Conservation (phyloP, 345 rosid genomes). For the Pugionium cornutum region DNA sequence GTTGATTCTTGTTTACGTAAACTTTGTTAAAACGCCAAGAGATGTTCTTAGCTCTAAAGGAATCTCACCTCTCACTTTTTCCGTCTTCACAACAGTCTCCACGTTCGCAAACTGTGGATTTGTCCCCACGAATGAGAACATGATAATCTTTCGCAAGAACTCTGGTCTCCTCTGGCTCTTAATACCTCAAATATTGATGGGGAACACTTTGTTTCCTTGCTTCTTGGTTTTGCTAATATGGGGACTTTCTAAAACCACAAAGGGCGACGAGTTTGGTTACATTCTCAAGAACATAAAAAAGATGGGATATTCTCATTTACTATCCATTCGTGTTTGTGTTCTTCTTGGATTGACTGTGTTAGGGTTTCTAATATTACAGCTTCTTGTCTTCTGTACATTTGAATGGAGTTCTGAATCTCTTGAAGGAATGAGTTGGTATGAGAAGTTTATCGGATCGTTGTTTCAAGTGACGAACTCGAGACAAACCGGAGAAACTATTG, state of each 20-base stretch:
- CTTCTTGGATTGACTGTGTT: conserved; percentile 47
- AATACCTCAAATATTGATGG: conserved; percentile 55
- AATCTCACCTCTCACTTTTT: conserved; percentile 47
- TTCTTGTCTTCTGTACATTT: conserved; percentile 43
- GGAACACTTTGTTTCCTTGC: conserved; percentile 59
- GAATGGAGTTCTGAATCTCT: conserved; percentile 59
- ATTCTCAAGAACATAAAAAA: conserved; percentile 43
- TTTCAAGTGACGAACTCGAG: conserved; percentile 60
- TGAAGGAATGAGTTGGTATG: conserved; percentile 40
- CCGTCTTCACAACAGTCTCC: conserved; percentile 55
- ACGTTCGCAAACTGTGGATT: conserved; percentile 67
- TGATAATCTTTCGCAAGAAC: conserved; percentile 54
- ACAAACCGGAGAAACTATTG: conserved; percentile 56
- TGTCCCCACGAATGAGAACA: conserved; percentile 75
- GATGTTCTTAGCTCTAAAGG: conserved; percentile 45
- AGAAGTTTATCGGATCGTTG: conserved; percentile 51
- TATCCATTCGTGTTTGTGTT: conserved; percentile 35
- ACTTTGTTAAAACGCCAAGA: conserved; percentile 42
- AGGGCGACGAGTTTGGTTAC: conserved; percentile 40
- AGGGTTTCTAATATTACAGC: conserved; percentile 47
- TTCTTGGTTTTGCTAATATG: conserved; percentile 44
- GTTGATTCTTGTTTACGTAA: conserved; percentile 43
- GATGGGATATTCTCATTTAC: conserved; percentile 51
- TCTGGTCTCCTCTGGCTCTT: conserved; percentile 57
- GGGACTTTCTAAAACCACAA: conserved; percentile 44